Base-by-base conservation (phyloP, 805 yeast species). In the Metschnikowia noctiluminum region DNA sequence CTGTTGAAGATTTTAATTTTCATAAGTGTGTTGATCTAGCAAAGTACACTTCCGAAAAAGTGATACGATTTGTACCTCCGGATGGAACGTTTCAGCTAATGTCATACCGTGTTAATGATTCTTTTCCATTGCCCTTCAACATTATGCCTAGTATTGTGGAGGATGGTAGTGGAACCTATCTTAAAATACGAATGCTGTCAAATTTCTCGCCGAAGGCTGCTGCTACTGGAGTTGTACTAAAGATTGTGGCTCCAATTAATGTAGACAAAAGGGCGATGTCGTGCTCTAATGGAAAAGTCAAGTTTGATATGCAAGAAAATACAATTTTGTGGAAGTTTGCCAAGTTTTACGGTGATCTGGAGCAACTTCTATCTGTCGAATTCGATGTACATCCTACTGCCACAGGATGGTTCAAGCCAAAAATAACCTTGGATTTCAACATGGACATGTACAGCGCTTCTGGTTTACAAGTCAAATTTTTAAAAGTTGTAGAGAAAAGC, bases 21-120 rank as follows among this genome's bases (percentile, higher is more conserved):
- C 96, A 89, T 65, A 92, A 88, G 58, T 87, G 96, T 65, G 96
- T 89, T 27, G 81, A 84, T 52, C 71, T 89, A 48, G 79, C 80
- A 49, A 78, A 80, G 56, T 88, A 85, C 64, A 89, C 87, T 52
- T 62, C 73, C 16, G 82, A 84, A 27, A 71, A 86, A 37, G 69
- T 79, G 26, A 85, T 90, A 49, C 80, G 77, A 40, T 89, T 90
- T 55, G 73, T 83, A 11, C 96, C 96, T 2, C 96, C 96, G 1
- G 96, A 89, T 66, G 96, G 96, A 0, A 80, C 82, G 44, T 87
- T 89, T 62, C 92, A 89, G 64, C 76, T 90, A 51, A 84, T 90
- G 91, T 74, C 80, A 34, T 90, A 89, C 66, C 70, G 66, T 41
- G 62, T 72, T 37, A 50, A 58, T 13, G 70, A 60, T 59, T 80